Evolutionary conservation across 495 filamentous ascomycete genomes (phyloP).

Genomic region (Saxispiralis lemnorum): DNA sequence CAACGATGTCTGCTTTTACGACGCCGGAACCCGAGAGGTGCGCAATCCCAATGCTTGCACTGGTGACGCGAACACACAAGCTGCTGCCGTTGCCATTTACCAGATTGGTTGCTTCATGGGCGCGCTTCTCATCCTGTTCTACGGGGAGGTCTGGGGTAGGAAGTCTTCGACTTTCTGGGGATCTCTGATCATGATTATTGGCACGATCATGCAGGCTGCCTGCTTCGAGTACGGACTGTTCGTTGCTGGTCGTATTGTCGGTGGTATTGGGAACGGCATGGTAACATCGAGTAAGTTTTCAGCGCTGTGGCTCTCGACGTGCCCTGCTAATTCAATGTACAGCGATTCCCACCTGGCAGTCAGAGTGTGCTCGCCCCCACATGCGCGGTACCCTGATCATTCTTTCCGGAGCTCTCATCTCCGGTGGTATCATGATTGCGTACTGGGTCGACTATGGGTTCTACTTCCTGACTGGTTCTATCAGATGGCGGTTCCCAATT

Average conservation of each 20-base stretch:
- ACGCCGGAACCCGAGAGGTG: not conserved
- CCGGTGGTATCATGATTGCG: slow-evolving; percentile 15
- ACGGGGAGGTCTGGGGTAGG: not conserved
- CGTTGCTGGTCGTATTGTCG: slow-evolving; percentile 46
- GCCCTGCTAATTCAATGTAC: slow-evolving; percentile 16
- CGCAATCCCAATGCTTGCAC: not conserved
- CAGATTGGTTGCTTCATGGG: not conserved
- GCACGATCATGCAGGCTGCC: slow-evolving; percentile 47
- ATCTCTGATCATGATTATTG: slow-evolving; percentile 53
- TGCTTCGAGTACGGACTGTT: slow-evolving; percentile 44
- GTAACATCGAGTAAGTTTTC: not conserved
- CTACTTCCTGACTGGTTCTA: slow-evolving; percentile 28
- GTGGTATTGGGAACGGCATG: slow-evolving; percentile 37
- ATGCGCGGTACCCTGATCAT: slow-evolving; percentile 25
- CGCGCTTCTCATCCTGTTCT: not conserved
- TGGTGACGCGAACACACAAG: not conserved
- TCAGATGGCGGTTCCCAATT: slow-evolving; percentile 33
- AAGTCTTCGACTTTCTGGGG: slow-evolving; percentile 44
- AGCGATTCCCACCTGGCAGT: slow-evolving; percentile 26
- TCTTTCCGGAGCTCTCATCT: slow-evolving; percentile 22
- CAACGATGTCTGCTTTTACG: not conserved
- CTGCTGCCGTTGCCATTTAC: not conserved
- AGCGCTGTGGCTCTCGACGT: not conserved
- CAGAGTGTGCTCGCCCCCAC: slow-evolving; percentile 22
- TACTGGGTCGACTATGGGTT: slow-evolving; percentile 32